phyloP scores from a whole-genome alignment of 2,329 filamentous ascomycete species.

The Stachybotrys chlorohalonatus region DNA sequence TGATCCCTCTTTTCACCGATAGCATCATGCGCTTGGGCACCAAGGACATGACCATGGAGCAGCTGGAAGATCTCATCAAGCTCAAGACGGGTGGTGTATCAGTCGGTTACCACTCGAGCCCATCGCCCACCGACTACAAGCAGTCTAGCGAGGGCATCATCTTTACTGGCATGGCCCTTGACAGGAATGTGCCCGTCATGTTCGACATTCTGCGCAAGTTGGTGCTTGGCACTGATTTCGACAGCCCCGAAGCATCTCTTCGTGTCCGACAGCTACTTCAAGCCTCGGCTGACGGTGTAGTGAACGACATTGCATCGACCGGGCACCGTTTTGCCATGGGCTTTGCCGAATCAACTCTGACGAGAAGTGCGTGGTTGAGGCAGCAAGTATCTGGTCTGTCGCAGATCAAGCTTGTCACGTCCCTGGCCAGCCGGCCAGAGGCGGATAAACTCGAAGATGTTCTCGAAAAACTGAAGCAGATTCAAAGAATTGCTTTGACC shows the following conservation, averaged over 20 bases:
- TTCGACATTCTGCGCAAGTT: slow-evolving; percentile 75
- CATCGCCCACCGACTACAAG: slow-evolving; percentile 64
- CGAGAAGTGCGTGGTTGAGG: slow-evolving; percentile 58
- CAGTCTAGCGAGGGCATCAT: slow-evolving; percentile 72
- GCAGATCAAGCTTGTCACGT: slow-evolving; percentile 77
- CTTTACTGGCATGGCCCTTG: slow-evolving; percentile 78
- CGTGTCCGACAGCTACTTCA: slow-evolving; percentile 83
- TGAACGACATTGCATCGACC: slow-evolving; percentile 84
- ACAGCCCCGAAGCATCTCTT: slow-evolving; percentile 67
- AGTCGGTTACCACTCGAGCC: slow-evolving; percentile 73
- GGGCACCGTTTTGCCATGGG: slow-evolving; percentile 82
- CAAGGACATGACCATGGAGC: slow-evolving; percentile 79
- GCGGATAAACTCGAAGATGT: slow-evolving; percentile 64
- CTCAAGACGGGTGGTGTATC: slow-evolving; percentile 89
- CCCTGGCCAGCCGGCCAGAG: slow-evolving; percentile 63
- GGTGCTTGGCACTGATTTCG: slow-evolving; percentile 82
- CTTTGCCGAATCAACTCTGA: slow-evolving; percentile 73
- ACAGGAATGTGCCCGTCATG: slow-evolving; percentile 86
- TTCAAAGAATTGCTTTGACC: slow-evolving; percentile 70
- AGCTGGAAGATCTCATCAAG: slow-evolving; percentile 92
- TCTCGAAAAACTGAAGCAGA: slow-evolving; percentile 73
- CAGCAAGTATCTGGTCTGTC: slow-evolving; percentile 88
- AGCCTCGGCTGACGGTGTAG: slow-evolving; percentile 76
- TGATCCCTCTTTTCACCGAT: slow-evolving; percentile 86
- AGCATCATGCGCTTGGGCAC: slow-evolving; percentile 91